Evolutionary conservation across 805 yeast genomes (phyloP).

Genomic region (Hanseniaspora taiwanica): DNA sequence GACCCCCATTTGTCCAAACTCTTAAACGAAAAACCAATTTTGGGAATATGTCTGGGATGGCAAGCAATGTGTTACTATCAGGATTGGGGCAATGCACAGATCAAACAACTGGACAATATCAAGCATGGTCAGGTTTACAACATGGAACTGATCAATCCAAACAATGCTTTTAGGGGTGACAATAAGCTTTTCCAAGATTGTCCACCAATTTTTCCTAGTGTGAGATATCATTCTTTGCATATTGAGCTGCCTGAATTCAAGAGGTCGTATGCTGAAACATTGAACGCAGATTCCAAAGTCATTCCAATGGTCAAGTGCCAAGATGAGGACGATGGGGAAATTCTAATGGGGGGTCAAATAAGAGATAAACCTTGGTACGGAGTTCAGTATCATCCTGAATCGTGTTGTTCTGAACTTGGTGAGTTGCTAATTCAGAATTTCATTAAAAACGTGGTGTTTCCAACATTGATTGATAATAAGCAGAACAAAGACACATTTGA

Average conservation of each 20-base stretch:
- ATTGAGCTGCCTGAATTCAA: conserved; percentile 23
- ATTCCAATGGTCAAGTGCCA: conserved; percentile 49
- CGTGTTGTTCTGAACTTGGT: conserved; percentile 71
- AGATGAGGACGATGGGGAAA: conserved; percentile 27
- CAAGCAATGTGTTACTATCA: conserved; percentile 60
- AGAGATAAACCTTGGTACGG: conserved; percentile 59
- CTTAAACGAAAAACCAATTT: conserved; percentile 38
- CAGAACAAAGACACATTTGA: not conserved
- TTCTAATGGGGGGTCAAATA: conserved; percentile 76
- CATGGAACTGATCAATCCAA: conserved; percentile 18
- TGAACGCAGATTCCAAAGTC: conserved; percentile 21
- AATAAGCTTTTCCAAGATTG: conserved; percentile 30
- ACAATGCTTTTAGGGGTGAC: no score
- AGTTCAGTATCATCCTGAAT: conserved; percentile 96
- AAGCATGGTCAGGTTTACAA: conserved; percentile 78
- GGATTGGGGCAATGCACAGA: conserved; percentile 27
- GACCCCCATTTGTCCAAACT: not conserved
- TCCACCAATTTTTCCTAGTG: conserved; percentile 43
- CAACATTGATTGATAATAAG: not conserved
- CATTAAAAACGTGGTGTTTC: conserved; percentile 7
- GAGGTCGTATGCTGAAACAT: no score
- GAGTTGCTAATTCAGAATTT: conserved; percentile 47
- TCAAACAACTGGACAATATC: conserved; percentile 41
- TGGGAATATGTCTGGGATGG: conserved; percentile 91
- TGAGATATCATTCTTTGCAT: conserved; percentile 80